Base-by-base conservation (phyloP, 2,329 filamentous ascomycete genomes). In the Diaporthe citrichinensis region DNA sequence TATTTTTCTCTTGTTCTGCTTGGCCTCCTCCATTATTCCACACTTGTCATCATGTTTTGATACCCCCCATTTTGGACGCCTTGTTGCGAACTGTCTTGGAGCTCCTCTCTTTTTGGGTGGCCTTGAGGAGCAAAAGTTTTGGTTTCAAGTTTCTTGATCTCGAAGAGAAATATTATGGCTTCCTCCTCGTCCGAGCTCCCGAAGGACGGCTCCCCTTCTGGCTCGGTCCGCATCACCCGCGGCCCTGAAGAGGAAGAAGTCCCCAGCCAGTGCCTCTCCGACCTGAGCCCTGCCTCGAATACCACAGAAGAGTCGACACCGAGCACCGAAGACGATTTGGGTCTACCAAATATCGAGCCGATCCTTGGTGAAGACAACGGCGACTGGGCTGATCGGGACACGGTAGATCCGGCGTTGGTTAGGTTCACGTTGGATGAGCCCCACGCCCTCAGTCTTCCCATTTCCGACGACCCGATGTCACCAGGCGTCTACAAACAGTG, bases 321-420 rank as follows among this genome's bases (percentile, higher is more conserved):
- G 9, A 34, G 41, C 36, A 65, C 34, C 39, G 49, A 69, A n/a
- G 51, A 36, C 10, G n/a, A 20, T 14, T 39, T 44, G 41, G 17
- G 28, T 39, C 23, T 49, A 44, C 51, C 41, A 28, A 49, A 55
- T 17, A 25, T 46, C 39, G 36, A 51, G 25, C 41, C 39, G 36
- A 46, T 39, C 46, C 39, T 36, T 10, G 71, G 36, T 53, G 28
- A 76, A 49, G 69, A 75, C 58, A 39, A 58, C 31, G 44, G 51
- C 23, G 73, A 77, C 34, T 77, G 76, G 76, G 72, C 72, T 36
- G 41, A 71, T 39, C 51, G 73, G 76, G 76, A 73, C 71, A 75
- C 71, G 36, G 46, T 77, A 51, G 76, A 77, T 59, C 73, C 76
- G 20, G 69, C 69, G 41, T 46, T 75, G 69, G 68, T 73, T 71